Percentiles rank a stretch among this genome's conserved stretches.
Conservation (phyloP, 768 basidiomycete genomes). For the Naematelia aurantialba region DNA sequence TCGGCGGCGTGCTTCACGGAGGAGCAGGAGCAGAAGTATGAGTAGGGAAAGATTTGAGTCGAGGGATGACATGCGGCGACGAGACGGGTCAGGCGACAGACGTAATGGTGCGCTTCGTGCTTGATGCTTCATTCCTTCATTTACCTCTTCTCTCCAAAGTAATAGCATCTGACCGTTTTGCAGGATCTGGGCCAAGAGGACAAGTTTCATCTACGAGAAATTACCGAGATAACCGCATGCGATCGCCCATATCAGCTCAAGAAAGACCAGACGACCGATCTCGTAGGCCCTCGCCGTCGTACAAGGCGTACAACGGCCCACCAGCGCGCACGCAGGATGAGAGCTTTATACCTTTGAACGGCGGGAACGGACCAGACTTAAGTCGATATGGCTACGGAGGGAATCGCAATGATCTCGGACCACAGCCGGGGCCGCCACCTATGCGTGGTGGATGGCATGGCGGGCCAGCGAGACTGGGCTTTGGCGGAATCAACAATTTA, state of each 20-base stretch:
- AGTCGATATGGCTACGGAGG: conserved; percentile 3
- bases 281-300: conserved; percentile 20
- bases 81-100: conserved; percentile 1
- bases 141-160: too few relatives aligned
- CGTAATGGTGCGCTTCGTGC: neutral
- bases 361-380: conserved; percentile 2
- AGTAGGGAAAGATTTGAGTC: too few relatives aligned
- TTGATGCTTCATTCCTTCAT: neutral
- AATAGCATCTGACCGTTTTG: too few relatives aligned
- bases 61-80: neutral
- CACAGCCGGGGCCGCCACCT: neutral
- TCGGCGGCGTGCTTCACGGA: neutral
- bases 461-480: neutral
- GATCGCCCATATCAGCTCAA: neutral
- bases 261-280: neutral
- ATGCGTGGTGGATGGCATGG: neutral
- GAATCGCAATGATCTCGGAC: neutral
- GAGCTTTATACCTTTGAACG: neutral
- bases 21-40: conserved; percentile 3
- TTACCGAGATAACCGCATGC: too few relatives aligned
- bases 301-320: conserved; percentile 13
- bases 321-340: neutral
- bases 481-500: neutral
- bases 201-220: too few relatives aligned
- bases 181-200: too few relatives aligned